These are phyloP conservation scores for Dactylellina haptotyla DNA, from an alignment of 2,329 filamentous ascomycete genomes.

Conservation along the genomic window DNA sequence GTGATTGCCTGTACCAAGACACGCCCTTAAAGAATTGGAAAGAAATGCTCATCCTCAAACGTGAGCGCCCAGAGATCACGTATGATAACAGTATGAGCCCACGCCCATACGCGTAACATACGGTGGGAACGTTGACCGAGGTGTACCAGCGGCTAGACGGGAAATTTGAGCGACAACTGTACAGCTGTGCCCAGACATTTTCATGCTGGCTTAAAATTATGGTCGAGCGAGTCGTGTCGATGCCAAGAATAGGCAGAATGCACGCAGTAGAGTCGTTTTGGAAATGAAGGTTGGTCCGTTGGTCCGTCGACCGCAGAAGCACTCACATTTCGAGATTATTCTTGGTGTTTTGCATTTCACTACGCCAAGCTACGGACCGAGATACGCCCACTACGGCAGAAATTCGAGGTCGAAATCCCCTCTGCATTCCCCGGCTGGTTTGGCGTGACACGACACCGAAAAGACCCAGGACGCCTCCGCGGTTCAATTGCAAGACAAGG, in stretches of 20 bases:
- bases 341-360: background rate
- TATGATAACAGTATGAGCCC: background rate
- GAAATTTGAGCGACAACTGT: no score
- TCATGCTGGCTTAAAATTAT: background rate
- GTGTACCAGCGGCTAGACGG: no score
- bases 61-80: background rate
- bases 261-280: background rate
- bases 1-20: background rate
- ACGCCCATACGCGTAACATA: background rate
- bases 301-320: background rate
- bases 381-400: no score
- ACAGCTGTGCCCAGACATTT: background rate
- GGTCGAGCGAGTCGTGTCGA: background rate
- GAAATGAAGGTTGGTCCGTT: no score
- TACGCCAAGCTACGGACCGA: no score
- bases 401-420: background rate
- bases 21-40: background rate
- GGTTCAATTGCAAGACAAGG: background rate
- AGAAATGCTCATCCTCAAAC: conserved; percentile 1
- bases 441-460: background rate
- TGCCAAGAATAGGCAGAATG: background rate
- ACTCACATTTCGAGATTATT: background rate
- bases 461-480: no score
- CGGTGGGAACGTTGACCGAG: no score
- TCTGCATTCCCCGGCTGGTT: background rate